Evolutionary conservation across 2,329 filamentous ascomycete species (phyloP).

Genomic region (Aspergillus fructus): DNA sequence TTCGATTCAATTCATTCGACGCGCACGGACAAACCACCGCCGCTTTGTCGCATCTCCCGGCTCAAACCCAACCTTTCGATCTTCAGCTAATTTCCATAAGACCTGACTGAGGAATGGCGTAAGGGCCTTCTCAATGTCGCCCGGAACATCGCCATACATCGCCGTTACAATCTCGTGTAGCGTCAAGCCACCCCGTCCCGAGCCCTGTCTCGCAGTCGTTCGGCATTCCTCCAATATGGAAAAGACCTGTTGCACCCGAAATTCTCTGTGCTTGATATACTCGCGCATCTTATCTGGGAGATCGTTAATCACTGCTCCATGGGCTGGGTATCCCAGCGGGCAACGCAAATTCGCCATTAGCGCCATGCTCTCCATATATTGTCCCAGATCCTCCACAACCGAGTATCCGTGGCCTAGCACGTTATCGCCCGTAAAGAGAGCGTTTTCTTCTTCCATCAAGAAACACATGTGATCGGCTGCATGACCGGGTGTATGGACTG

Average conservation of each 20-base stretch:
- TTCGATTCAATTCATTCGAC: neutral
- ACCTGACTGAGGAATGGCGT: conserved; percentile 47
- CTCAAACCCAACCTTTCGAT: conserved; percentile 45
- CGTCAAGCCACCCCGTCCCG: conserved; percentile 36
- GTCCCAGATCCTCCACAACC: conserved; percentile 41
- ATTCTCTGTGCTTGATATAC: conserved; percentile 37
- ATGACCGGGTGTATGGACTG: conserved; percentile 63
- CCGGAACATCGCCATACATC: conserved; percentile 43
- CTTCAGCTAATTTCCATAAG: conserved; percentile 45
- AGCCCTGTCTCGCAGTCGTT: neutral
- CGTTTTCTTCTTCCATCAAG: conserved; percentile 67
- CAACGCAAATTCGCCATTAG: conserved; percentile 39
- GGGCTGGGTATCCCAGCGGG: conserved; percentile 45
- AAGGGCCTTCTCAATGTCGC: conserved; percentile 37
- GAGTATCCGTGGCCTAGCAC: conserved; percentile 62
- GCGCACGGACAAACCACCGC: conserved; percentile 32
- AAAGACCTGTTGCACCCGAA: conserved; percentile 44
- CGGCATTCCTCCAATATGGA: conserved; percentile 28
- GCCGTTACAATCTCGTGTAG: conserved; percentile 44
- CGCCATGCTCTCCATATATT: conserved; percentile 37
- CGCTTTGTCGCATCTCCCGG: conserved; percentile 34
- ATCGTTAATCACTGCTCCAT: conserved; percentile 42
- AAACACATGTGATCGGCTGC: conserved; percentile 76
- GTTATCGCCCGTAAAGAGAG: conserved; percentile 79
- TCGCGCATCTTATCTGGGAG: conserved; percentile 39